A percentile compares a stretch with the other conserved stretches of the same genome.
Evolutionary conservation across 2,329 filamentous ascomycete genomes (phyloP).

Genomic region (Penicillium sp.): DNA sequence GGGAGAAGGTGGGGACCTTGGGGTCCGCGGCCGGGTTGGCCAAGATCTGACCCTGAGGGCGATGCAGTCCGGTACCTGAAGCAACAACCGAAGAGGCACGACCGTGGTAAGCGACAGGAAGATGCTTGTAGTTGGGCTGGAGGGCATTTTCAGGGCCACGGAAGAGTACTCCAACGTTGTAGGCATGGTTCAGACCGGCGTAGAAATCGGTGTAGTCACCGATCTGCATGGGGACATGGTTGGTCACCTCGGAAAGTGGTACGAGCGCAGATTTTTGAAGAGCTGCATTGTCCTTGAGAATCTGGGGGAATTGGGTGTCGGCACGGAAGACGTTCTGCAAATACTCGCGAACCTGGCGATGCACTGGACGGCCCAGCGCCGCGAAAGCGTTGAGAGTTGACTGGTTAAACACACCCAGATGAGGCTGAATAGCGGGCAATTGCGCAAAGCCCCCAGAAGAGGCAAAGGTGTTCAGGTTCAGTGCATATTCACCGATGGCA

Average conservation of each 20-base stretch:
- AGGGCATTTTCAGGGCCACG: slow-evolving; percentile 73
- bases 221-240: slow-evolving; percentile 75
- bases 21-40: slow-evolving; percentile 64
- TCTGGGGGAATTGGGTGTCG: slow-evolving; percentile 61
- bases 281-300: slow-evolving; percentile 65
- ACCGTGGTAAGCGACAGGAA: slow-evolving; percentile 83
- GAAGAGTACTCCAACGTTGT: slow-evolving; percentile 73
- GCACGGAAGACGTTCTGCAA: slow-evolving; percentile 69
- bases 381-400: slow-evolving; percentile 75
- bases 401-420: slow-evolving; percentile 66
- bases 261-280: slow-evolving; percentile 64
- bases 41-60: slow-evolving; percentile 76
- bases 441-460: slow-evolving; percentile 62
- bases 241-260: slow-evolving; percentile 62
- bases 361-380: slow-evolving; percentile 68
- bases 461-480: slow-evolving; percentile 70
- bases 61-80: slow-evolving; percentile 72
- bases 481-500: slow-evolving; percentile 72
- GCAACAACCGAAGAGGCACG: slow-evolving; percentile 75
- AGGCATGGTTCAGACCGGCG: slow-evolving; percentile 77
- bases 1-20: slow-evolving; percentile 66
- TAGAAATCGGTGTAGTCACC: slow-evolving; percentile 89
- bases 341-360: slow-evolving; percentile 69
- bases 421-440: slow-evolving; percentile 60
- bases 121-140: slow-evolving; percentile 79